Percentiles rank a stretch among this genome's conserved stretches.
These are phyloP conservation scores for Polygonum maritimum DNA, from an alignment of 148 eudicot genomes.

Conservation along the genomic window DNA sequence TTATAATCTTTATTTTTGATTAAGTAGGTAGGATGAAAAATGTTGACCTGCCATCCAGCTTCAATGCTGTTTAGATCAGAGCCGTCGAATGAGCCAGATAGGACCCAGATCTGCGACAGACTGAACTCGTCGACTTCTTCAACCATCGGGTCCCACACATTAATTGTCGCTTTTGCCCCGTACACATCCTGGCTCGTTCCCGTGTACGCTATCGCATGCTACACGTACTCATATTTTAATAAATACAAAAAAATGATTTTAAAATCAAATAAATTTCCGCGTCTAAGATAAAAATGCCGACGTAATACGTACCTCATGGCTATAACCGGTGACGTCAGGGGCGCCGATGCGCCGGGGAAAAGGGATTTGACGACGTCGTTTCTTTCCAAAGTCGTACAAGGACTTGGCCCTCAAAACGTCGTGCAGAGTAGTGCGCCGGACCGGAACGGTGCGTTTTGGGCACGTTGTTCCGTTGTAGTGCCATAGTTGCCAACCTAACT, in stretches of 20 bases:
- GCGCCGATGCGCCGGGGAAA: constrained; percentile 37
- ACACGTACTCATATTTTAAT: background rate
- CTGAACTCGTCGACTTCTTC: constrained; percentile 82
- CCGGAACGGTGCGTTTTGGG: constrained; percentile 77
- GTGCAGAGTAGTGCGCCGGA: constrained; percentile 56
- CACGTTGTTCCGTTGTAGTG: constrained; percentile 62
- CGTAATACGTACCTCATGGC: constrained; percentile 61
- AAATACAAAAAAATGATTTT: too few relatives aligned
- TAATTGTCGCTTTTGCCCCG: constrained; percentile 88
- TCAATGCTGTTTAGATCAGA: constrained; percentile 94
- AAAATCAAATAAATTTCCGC: background rate
- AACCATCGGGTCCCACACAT: constrained; percentile 85
- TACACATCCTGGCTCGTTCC: constrained; percentile 52
- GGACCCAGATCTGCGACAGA: constrained; percentile 93
- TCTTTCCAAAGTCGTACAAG: constrained; percentile 76
- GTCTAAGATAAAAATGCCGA: background rate
- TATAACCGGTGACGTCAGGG: constrained; percentile 77
- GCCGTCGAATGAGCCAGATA: constrained; percentile 91
- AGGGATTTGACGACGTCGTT: constrained; percentile 23
- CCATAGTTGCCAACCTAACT: constrained; percentile 68
- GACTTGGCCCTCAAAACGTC: constrained; percentile 90
- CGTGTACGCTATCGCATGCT: constrained; percentile 98
- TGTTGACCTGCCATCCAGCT: constrained; percentile 99
- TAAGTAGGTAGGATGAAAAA: background rate
- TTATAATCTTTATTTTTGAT: constrained; percentile 19